phyloP scores from a whole-genome alignment of 2,329 filamentous ascomycete species.

The Talaromyces islandicus region DNA sequence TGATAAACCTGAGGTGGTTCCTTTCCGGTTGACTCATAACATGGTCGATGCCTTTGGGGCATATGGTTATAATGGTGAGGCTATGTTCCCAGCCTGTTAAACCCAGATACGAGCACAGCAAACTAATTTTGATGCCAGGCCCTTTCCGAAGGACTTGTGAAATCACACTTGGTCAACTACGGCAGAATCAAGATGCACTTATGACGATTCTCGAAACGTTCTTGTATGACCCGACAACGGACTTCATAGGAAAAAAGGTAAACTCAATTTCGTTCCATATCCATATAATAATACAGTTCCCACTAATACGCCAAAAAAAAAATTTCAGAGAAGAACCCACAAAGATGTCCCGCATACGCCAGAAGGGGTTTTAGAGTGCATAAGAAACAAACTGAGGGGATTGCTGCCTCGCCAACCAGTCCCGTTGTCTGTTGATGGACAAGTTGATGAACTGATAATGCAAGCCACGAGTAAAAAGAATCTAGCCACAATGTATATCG shows the following conservation, averaged over 20 bases:
- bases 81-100: not conserved
- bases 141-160: slow-evolving; percentile 90
- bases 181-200: slow-evolving; percentile 89
- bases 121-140: slow-evolving; percentile 30
- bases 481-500: slow-evolving; percentile 92
- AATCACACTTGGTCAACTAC: slow-evolving; percentile 73
- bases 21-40: slow-evolving; percentile 95
- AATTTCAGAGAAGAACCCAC: slow-evolving; percentile 44
- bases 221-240: slow-evolving; percentile 91
- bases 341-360: slow-evolving; percentile 58
- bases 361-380: slow-evolving; percentile 79
- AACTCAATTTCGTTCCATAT: slow-evolving; percentile 8
- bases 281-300: not conserved
- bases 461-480: slow-evolving; percentile 76
- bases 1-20: slow-evolving; percentile 87
- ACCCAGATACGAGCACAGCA: not conserved
- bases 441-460: slow-evolving; percentile 91
- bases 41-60: slow-evolving; percentile 98
- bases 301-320: slow-evolving; percentile 12
- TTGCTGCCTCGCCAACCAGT: slow-evolving; percentile 82
- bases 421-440: slow-evolving; percentile 87
- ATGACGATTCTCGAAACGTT: slow-evolving; percentile 98
- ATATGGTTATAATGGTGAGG: slow-evolving; percentile 71
- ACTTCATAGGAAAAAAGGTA: slow-evolving; percentile 72
- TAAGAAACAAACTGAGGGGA: slow-evolving; percentile 79